Evolutionary conservation across 306 rosid species (phyloP).

Genomic region (Cucurbita maxima): DNA sequence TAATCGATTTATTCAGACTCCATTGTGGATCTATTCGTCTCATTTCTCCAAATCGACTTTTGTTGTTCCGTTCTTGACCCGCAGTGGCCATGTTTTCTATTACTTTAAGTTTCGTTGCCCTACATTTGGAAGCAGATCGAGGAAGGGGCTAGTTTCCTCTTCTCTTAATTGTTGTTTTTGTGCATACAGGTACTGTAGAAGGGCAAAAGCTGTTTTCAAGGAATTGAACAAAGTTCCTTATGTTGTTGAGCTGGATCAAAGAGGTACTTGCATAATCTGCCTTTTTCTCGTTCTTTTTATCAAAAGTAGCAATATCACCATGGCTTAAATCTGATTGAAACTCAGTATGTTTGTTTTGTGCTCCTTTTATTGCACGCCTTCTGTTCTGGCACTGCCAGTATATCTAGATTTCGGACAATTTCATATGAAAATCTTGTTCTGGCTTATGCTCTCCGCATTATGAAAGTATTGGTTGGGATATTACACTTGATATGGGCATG

Average conservation of each 20-base stretch:
- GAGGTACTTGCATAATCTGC: slow-evolving; percentile 34
- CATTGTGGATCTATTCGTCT: neutral
- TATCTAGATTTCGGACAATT: neutral
- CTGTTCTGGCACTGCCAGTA: too few species aligned
- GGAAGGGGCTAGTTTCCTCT: neutral
- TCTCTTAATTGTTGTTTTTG: neutral
- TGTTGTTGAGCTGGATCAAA: slow-evolving; percentile 86
- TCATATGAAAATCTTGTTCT: neutral
- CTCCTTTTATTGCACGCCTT: neutral
- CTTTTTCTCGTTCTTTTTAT: neutral
- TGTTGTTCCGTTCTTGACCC: too few species aligned
- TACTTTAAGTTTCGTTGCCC: neutral
- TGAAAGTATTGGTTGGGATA: neutral
- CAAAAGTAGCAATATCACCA: neutral
- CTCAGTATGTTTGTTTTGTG: neutral
- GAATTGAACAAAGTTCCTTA: slow-evolving; percentile 55
- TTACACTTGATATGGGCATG: neutral
- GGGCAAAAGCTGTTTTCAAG: slow-evolving; percentile 74
- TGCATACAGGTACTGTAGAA: slow-evolving; percentile 57
- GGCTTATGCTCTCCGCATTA: neutral
- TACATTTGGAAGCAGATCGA: neutral
- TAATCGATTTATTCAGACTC: neutral
- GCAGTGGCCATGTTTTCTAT: too few species aligned
- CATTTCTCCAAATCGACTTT: too few species aligned
- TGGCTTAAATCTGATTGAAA: neutral